Evolutionary conservation across 306 rosid genomes (phyloP).

Genomic region (Mimosa pudica): DNA sequence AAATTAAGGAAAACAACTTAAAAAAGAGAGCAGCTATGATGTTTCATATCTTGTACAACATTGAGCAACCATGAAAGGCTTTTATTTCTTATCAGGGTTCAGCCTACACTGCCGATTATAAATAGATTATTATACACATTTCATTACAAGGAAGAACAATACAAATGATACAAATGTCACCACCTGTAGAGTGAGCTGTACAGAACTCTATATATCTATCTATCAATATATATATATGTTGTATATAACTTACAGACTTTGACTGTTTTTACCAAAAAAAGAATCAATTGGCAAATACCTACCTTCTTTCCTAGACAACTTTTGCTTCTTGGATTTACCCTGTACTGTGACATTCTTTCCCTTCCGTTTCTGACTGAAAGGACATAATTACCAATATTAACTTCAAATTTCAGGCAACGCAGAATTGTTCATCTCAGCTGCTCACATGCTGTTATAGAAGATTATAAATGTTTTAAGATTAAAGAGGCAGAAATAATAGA

Average conservation of each 20-base stretch:
- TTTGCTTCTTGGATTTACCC: slow-evolving; percentile 67
- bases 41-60: background rate
- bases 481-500: background rate
- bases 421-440: slow-evolving; percentile 11
- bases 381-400: slow-evolving; percentile 26
- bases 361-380: slow-evolving; percentile 50
- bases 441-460: background rate
- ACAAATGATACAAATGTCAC: slow-evolving; percentile 14
- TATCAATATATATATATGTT: too few relatives aligned
- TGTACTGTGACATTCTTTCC: slow-evolving; percentile 34
- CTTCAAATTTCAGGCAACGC: slow-evolving; percentile 5
- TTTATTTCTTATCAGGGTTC: slow-evolving; percentile 28
- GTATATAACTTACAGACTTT: slow-evolving; percentile 38
- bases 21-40: background rate
- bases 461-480: background rate
- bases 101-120: slow-evolving; percentile 27
- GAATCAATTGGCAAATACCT: slow-evolving; percentile 65
- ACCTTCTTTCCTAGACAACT: slow-evolving; percentile 59
- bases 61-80: slow-evolving; percentile 1
- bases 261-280: slow-evolving; percentile 66
- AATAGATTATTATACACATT: slow-evolving; percentile 19
- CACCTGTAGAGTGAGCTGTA: slow-evolving; percentile 20
- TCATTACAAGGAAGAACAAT: slow-evolving; percentile 25
- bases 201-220: too few relatives aligned
- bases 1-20: too few relatives aligned